Evolutionary conservation across 2,329 filamentous ascomycete genomes (phyloP).

Genomic region (Fusarium torreyae): DNA sequence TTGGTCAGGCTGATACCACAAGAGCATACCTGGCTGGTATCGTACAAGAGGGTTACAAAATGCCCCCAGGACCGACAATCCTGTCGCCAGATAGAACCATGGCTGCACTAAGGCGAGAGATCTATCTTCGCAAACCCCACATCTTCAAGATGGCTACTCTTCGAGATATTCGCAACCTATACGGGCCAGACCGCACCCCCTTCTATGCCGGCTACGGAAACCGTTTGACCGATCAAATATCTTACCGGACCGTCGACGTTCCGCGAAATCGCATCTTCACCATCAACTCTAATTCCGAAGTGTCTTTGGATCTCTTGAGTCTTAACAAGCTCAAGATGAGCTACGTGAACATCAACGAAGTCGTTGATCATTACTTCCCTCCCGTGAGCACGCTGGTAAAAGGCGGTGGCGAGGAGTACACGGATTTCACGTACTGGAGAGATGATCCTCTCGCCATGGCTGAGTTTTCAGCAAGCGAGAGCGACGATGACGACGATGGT

Average conservation of each 20-base stretch:
- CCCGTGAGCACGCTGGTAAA: slow-evolving; percentile 89
- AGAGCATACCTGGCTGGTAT: slow-evolving; percentile 92
- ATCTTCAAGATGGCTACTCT: slow-evolving; percentile 99
- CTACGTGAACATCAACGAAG: slow-evolving; percentile 96
- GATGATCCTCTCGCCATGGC: slow-evolving; percentile 86
- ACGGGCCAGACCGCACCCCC: slow-evolving; percentile 81
- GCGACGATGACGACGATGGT: slow-evolving; percentile 67
- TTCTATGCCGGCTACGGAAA: slow-evolving; percentile 99
- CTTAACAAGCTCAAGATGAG: slow-evolving; percentile 97
- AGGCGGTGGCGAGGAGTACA: slow-evolving; percentile 93
- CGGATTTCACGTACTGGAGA: slow-evolving; percentile 97
- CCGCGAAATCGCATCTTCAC: slow-evolving; percentile 96
- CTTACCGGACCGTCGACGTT: slow-evolving; percentile 96
- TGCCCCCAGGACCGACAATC: slow-evolving; percentile 94
- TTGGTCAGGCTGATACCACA: slow-evolving; percentile 93
- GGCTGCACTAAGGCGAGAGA: slow-evolving; percentile 89
- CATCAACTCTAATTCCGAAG: slow-evolving; percentile 98
- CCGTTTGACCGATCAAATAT: slow-evolving; percentile 93
- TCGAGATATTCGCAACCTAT: slow-evolving; percentile 92
- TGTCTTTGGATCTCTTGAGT: slow-evolving; percentile 89
- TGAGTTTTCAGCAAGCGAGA: slow-evolving; percentile 90
- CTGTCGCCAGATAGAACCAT: slow-evolving; percentile 96
- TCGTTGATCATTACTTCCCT: slow-evolving; percentile 98
- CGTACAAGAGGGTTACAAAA: slow-evolving; percentile 85
- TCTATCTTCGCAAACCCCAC: slow-evolving; percentile 96